Evolutionary conservation across 2,329 filamentous ascomycete species (phyloP).

Genomic region (Arthrobotrys sphaeroides): DNA sequence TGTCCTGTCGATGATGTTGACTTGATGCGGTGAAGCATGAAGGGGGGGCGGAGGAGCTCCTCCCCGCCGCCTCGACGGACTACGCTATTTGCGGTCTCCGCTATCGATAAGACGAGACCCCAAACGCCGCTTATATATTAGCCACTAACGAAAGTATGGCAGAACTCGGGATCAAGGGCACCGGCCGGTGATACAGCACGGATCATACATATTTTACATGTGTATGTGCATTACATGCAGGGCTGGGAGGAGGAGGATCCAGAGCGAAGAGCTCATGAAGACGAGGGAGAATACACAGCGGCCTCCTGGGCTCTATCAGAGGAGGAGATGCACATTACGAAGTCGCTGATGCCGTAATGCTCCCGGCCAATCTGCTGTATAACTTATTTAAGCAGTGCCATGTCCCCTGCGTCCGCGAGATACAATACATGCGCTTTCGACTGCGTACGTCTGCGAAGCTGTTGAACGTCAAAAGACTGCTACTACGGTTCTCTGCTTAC

Average conservation of each 20-base stretch:
- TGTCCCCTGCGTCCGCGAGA: constrained; percentile 26
- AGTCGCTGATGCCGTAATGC: constrained; percentile 9
- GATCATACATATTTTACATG: background rate
- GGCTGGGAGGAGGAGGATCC: constrained; percentile 17
- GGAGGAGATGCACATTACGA: too few relatives aligned
- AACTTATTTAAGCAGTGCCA: constrained; percentile 49
- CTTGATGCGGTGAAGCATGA: constrained; percentile 28
- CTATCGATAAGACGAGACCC: constrained; percentile 46
- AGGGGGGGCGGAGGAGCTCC: constrained; percentile 37
- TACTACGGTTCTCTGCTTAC: background rate
- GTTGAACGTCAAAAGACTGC: constrained; percentile 2
- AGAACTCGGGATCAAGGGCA: constrained; percentile 20
- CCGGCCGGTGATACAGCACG: constrained; percentile 6
- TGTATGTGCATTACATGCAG: too few relatives aligned
- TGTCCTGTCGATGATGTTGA: constrained; percentile 47
- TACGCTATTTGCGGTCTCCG: constrained; percentile 10
- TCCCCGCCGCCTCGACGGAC: constrained; percentile 10
- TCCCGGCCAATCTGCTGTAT: background rate
- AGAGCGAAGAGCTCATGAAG: constrained; percentile 33
- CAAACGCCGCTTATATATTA: constrained; percentile 2
- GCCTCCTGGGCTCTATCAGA: too few relatives aligned
- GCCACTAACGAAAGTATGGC: constrained; percentile 6
- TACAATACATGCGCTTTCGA: background rate
- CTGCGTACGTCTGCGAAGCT: constrained; percentile 7
- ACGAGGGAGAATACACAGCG: background rate